Evolutionary conservation across 257 asterid species (phyloP), one percentile per base, ranked within the genome.

Genomic region (Asclepias syriaca): DNA sequence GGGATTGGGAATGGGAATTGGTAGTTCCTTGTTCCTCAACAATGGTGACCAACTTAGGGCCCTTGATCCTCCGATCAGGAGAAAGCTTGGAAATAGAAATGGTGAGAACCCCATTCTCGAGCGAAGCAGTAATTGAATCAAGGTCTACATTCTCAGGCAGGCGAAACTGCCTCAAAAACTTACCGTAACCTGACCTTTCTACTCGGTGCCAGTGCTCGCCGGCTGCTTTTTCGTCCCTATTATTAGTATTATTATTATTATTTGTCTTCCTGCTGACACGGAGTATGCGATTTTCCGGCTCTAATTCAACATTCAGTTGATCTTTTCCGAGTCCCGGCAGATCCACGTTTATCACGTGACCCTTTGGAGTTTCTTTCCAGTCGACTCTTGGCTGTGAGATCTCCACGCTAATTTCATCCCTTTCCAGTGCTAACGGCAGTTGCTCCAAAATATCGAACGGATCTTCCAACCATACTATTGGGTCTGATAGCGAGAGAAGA

Each of bases 141-240:
- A 75, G 65, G 65, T 79, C 74, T 0, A 73, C 80, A 49, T 79
- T 79, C 1, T 79, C 83, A 0, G 75, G 77, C 57, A 79, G 56
- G 8, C 83, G 80, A 27, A 79, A 79, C 11, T 68, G 77, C 67
- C 83, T 65, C 83, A 77, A 79, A 18, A 79, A 75, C 55, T 79
- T 79, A 0, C 77, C 83, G 8, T 79, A 37, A 0, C 63, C 37
- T 34, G 37, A 51, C 46, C 77, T 55, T 61, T 79, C 75, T 40
- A 59, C 72, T 14, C 74, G 67, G 54, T 75, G 80, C 83, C 83
- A 79, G 14, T 75, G 76, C 16, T 73, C 58, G 14, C 56, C 49
- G 14, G 61, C 72, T 9, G 45, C 45, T 40, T 40, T 40, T 7
- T 40, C 0, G 45, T 40, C 45, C 8, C 29, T 66, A 29, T 66